These are phyloP conservation scores for Lactarius psammicola DNA, from an alignment of 768 basidiomycete species.

Conservation along the genomic window DNA sequence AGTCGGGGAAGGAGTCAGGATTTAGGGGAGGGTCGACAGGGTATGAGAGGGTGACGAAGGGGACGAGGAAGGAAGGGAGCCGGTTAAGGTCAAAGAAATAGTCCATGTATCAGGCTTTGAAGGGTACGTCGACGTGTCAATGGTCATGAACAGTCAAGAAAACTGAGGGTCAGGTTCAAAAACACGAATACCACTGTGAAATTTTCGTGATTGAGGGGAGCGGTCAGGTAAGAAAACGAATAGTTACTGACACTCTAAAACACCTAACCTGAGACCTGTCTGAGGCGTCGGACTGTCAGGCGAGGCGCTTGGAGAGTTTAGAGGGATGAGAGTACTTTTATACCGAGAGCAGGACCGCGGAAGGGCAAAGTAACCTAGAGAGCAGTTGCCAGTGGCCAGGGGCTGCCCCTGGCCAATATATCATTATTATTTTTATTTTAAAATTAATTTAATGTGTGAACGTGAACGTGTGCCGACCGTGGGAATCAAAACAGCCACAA, in stretches of 20 bases:
- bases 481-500: background rate
- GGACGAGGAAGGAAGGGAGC: slow-evolving; percentile 53
- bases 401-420: slow-evolving; percentile 1
- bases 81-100: slow-evolving; percentile 23
- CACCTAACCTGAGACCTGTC: slow-evolving; percentile 4
- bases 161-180: background rate
- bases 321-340: background rate
- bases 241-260: background rate
- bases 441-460: background rate
- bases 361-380: background rate
- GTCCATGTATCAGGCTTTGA: slow-evolving; percentile 24
- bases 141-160: slow-evolving; percentile 21
- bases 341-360: background rate
- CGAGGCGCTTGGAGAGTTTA: background rate
- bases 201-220: background rate
- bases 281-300: background rate
- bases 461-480: slow-evolving; percentile 10
- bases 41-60: slow-evolving; percentile 76
- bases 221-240: background rate
- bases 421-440: background rate
- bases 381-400: background rate
- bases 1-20: slow-evolving; percentile 71
- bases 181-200: slow-evolving; percentile 5
- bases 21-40: slow-evolving; percentile 52
- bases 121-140: slow-evolving; percentile 22